Base-by-base conservation (phyloP, 2,329 filamentous ascomycete species). In the Ophiostoma ulmi region DNA sequence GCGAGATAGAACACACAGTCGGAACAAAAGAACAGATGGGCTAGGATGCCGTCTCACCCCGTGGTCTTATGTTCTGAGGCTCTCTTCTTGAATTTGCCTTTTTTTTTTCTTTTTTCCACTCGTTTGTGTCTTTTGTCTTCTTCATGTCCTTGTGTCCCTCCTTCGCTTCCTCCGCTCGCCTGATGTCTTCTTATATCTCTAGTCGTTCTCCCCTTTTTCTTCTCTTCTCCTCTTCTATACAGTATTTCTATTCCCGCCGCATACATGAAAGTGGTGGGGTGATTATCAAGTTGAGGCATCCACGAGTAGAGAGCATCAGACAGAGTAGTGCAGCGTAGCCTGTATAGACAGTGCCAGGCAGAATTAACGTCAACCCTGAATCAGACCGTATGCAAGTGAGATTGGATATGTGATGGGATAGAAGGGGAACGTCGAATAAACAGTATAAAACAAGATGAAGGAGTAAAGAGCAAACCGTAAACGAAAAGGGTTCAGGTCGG, bases 51-150 rank as follows among this genome's bases (percentile, higher is more conserved):
- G 58, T 63, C 58, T 31, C 35, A 14, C 22, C n/a, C 58, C 58
- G 58, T 63, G n/a, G 58, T 63, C 55, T 31, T 61, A 61, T 31
- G 55, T 55, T 7, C n/a, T 58, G 52, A 58, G 22, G 52, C 52
- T 58, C 22, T 63, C 36, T 14, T 61, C 4, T 17, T 13, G 22
- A 7, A 13, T 11, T 6, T 63, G 22, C 58, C 17, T 63, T 13
- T 35, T 14, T 35, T 14, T 63, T 63, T 36, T 4, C 31, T 5
- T 35, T 31, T 63, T 63, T 63, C 52, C 52, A 63, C 22, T 36
- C 26, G 3, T 11, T 35, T 35, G 14, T 20, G 44, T 8, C 17
- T 48, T n/a, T 48, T 20, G 17, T 6, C 1, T 20, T 35, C 7
- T 35, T 13, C 26, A 35, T 48, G 44, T 48, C 44, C 17, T 13